A percentile compares a stretch with the other conserved stretches of the same genome.
Conservation (phyloP, 1,284 basidiomycete species). For the Heterobasidion irregulare region DNA sequence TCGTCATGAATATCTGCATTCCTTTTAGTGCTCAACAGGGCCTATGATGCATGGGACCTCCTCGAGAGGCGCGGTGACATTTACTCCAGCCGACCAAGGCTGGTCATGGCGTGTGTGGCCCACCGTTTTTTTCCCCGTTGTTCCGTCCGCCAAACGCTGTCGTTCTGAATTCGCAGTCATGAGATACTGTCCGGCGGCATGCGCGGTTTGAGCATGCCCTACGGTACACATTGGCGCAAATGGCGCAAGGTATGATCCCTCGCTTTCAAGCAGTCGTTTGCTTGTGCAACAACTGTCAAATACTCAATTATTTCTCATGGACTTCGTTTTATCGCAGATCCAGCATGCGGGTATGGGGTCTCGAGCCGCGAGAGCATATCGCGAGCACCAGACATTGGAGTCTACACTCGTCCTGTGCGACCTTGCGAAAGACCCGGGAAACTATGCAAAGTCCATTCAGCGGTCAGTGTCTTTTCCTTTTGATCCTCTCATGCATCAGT, state of each 20-base stretch:
- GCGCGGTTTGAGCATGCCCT: conserved; percentile 10
- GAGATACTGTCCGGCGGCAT: conserved; percentile 16
- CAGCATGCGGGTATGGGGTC: conserved; percentile 13
- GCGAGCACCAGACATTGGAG: conserved; percentile 13
- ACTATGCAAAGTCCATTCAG: conserved; percentile 2
- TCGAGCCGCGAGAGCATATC: conserved; percentile 7
- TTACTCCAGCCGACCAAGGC: conserved; percentile 25
- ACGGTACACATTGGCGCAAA: conserved; percentile 10
- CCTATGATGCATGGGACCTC: conserved; percentile 22
- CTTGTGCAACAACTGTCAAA: not conserved
- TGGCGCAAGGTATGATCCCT: conserved; percentile 12
- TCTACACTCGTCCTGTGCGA: conserved; percentile 9
- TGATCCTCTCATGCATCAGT: not conserved
- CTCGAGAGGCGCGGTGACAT: conserved; percentile 27
- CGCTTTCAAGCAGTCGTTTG: not conserved
- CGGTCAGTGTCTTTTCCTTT: conserved; percentile 7
- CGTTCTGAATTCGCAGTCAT: conserved; percentile 6
- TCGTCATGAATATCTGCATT: not conserved
- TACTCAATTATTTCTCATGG: not conserved
- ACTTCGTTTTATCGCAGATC: conserved; percentile 1
- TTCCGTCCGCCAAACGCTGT: not conserved
- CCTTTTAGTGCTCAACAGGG: conserved; percentile 19
- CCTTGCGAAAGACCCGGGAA: conserved; percentile 3
- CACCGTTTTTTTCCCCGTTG: not conserved
- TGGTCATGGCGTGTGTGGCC: not conserved